These are phyloP conservation scores for Gleditsia sinensis DNA, from an alignment of 306 rosid species.

Conservation along the genomic window DNA sequence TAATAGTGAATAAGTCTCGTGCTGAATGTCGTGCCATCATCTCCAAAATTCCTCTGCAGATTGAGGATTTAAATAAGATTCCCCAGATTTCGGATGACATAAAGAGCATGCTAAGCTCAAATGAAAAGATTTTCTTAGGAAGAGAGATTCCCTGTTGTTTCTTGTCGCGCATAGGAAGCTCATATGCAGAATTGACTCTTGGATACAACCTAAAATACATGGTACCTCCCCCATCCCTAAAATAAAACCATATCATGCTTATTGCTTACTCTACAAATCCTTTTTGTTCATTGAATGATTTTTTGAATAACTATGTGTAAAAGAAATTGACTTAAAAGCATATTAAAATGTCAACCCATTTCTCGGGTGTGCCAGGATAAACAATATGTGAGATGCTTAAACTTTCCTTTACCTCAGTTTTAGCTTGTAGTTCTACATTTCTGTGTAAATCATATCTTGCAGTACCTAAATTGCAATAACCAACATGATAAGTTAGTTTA, in stretches of 20 bases:
- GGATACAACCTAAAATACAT: slow-evolving; percentile 83
- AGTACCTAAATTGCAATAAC: slow-evolving; percentile 9
- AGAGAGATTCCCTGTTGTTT: slow-evolving; percentile 82
- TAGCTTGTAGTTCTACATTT: slow-evolving; percentile 18
- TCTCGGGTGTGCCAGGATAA: neutral
- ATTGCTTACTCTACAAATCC: slow-evolving; percentile 24
- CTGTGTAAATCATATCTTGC: neutral
- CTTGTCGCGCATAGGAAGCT: slow-evolving; percentile 71
- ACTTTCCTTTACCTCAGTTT: slow-evolving; percentile 15
- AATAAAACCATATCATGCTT: slow-evolving; percentile 6
- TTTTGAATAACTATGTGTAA: slow-evolving; percentile 20
- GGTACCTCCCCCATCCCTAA: slow-evolving; percentile 51
- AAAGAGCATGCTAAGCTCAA: slow-evolving; percentile 66
- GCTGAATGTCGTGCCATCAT: slow-evolving; percentile 72
- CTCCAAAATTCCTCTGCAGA: slow-evolving; percentile 67
- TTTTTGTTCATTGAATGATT: slow-evolving; percentile 5
- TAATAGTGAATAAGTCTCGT: slow-evolving; percentile 87
- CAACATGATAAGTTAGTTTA: slow-evolving; percentile 2
- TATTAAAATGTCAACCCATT: neutral
- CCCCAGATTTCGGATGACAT: slow-evolving; percentile 65
- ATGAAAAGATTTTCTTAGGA: slow-evolving; percentile 74
- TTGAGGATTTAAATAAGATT: slow-evolving; percentile 65
- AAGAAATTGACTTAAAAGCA: neutral
- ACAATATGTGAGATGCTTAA: slow-evolving; percentile 16
- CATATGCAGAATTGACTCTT: slow-evolving; percentile 70